phyloP scores from a whole-genome alignment of 1,284 basidiomycete species.

The Pterulicium gracile region DNA sequence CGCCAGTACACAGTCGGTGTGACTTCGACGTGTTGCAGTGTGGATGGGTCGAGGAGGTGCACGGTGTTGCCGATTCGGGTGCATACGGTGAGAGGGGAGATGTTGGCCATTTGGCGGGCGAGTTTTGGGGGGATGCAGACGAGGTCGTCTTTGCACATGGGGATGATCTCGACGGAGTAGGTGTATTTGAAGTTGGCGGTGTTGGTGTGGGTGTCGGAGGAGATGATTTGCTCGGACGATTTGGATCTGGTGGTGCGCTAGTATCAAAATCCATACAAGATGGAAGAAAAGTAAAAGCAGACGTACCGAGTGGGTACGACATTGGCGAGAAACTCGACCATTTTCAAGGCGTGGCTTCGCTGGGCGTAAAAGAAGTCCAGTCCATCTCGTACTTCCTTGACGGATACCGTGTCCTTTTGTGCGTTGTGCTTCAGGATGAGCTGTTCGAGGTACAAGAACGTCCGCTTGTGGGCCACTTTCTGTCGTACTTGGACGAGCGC shows the following conservation, averaged over 20 bases:
- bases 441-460: constrained; percentile 96
- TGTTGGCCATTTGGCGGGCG: constrained; percentile 79
- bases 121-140: constrained; percentile 81
- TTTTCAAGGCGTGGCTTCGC: constrained; percentile 88
- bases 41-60: constrained; percentile 84
- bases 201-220: constrained; percentile 83
- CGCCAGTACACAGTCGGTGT: constrained; percentile 85
- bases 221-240: constrained; percentile 88
- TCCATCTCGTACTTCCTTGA: constrained; percentile 91
- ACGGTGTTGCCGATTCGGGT: constrained; percentile 87
- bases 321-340: constrained; percentile 89
- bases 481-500: constrained; percentile 96
- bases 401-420: constrained; percentile 91
- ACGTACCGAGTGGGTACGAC: constrained; percentile 82
- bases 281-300: neutral
- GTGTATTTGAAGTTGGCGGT: constrained; percentile 98
- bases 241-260: constrained; percentile 50
- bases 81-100: constrained; percentile 81
- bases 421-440: constrained; percentile 95
- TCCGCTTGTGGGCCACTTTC: constrained; percentile 96
- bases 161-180: constrained; percentile 94
- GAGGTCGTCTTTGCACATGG: constrained; percentile 96
- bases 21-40: constrained; percentile 79
- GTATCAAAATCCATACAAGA: constrained; percentile 4
- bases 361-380: constrained; percentile 95